Base-by-base conservation (phyloP, 768 basidiomycete genomes). In the Auriculariales sp. region DNA sequence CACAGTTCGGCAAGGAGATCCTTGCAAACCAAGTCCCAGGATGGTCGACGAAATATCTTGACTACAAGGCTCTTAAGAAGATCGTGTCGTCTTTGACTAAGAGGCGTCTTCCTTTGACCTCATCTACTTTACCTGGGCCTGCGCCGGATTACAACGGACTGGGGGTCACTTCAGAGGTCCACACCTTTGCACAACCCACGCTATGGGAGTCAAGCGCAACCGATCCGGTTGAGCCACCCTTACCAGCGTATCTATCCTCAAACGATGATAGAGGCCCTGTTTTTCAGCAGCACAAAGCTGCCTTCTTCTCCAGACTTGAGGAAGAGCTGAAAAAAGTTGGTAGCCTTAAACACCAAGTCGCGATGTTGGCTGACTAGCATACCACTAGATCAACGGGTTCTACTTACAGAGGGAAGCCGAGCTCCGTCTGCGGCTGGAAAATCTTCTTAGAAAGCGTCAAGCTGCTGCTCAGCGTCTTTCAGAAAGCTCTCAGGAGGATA, bases 271-370 rank as follows among this genome's bases (percentile, higher is more conserved):
- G 87, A 51, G 82, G 87, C 1, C 77, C 84, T 15, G 83, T 88
- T 59, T 92, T 97, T 57, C 88, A 85, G 59, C 90, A 92, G 12
- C 90, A 94, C 69, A 90, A 93, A 61, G 88, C 93, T 3, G 90
- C 91, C 1, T 99, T 98, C 72, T 98, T 99, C 72, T 98, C 95
- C 75, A 98, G 93, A 63, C 77, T 99, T 0, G 93, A 97, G 63
- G 77, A 94, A 19, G 95, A 99, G 64, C 70, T 98, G 19, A 95
- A 98, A 67, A 99, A 98, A 79, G 94, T 85, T 56, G 55, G 71
- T 55, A 31, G 29, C 48, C 34, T 45, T n/a, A 19, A 25, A 44
- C 19, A 25, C 12, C 39, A 19, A 11, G 22, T 25, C 39, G 17
- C 39, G 19, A 25, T 48, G 19, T 52, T 46, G 32, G 32, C 51